Evolutionary conservation across 2,329 filamentous ascomycete genomes (phyloP), one percentile per base, ranked within the genome.

Genomic region (Fusarium multiceps): DNA sequence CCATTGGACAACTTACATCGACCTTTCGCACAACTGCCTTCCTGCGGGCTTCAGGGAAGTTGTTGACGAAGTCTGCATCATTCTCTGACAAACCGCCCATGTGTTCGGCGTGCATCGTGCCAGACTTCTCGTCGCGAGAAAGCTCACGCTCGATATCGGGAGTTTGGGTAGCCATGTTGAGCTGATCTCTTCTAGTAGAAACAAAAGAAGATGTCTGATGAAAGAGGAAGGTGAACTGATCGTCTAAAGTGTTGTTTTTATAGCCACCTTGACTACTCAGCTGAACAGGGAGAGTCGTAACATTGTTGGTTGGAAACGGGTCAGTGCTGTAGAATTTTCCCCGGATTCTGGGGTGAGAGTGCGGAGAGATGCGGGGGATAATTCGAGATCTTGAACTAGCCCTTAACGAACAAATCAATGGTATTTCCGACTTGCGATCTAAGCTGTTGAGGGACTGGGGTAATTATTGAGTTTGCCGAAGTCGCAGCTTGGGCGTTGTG

Each of bases 121-220:
- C 63, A 20, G 66, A 53, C 46, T 78, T 78, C 40, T 76, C 75
- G 10, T 68, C 59, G 7, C 50, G 66, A 12, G 68, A 50, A 27
- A 55, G 51, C 47, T 63, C 58, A 4, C 68, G 67, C 66, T 78
- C 76, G 16, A 78, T 40, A 16, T 78, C 76, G 10, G 28, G 50
- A 28, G 57, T 62, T 20, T 62, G 66, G 25, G 32, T 41, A 25
- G 66, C 30, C 66, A 69, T 69, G 34, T 43, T 20, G 21, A 50
- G n/a, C n/a, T 69, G 41, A 54, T 54, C 43, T 63, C 41, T 47
- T 28, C 51, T 51, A 18, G 1, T 40, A 13, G 6, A 5, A 40
- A 41, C 28, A n/a, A 45, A 55, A 28, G 42, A 40, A 63, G 30
- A 58, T 43, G 37, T 40, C 21, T 40, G 34, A 23, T 47, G 18